Evolutionary conservation across 768 basidiomycete genomes (phyloP).

Genomic region (Mrakia hoshinonis): DNA sequence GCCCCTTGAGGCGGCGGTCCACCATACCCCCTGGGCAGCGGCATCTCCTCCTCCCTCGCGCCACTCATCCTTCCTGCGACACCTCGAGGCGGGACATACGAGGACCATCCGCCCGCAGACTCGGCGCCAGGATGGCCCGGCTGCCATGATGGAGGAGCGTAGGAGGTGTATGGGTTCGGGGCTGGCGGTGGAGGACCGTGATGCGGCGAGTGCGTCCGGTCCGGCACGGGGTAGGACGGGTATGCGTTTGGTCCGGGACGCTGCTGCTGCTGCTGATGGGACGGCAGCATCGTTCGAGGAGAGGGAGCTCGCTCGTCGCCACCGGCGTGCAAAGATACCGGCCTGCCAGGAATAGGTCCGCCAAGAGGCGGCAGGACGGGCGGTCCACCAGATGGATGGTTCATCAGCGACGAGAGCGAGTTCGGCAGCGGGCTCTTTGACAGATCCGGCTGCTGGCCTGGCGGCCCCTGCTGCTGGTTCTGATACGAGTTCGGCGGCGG

Average conservation of each 20-base stretch:
- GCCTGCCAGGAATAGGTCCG: no score
- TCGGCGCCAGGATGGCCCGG: no score
- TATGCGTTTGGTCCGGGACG: not conserved
- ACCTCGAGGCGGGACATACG: not conserved
- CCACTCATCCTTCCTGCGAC: not conserved
- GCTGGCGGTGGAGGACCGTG: not conserved
- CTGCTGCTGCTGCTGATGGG: not conserved
- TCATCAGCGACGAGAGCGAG: conserved; percentile 7
- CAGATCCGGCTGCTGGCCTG: not conserved
- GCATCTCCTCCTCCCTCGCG: conserved; percentile 5
- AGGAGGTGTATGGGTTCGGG: not conserved
- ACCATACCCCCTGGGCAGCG: not conserved
- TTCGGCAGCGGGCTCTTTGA: not conserved
- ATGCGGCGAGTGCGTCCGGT: not conserved
- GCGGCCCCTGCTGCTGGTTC: not conserved
- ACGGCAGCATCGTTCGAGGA: not conserved
- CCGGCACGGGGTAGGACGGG: not conserved
- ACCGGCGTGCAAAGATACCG: no score
- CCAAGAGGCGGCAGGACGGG: no score
- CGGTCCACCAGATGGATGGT: not conserved
- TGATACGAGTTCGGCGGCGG: not conserved
- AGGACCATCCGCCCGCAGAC: not conserved
- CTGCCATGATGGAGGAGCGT: not conserved
- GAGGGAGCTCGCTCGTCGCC: no score
- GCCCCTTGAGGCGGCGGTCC: not conserved